Base-by-base conservation (phyloP, 371 early-diverging fungal species). In the Mortierella sp. region DNA sequence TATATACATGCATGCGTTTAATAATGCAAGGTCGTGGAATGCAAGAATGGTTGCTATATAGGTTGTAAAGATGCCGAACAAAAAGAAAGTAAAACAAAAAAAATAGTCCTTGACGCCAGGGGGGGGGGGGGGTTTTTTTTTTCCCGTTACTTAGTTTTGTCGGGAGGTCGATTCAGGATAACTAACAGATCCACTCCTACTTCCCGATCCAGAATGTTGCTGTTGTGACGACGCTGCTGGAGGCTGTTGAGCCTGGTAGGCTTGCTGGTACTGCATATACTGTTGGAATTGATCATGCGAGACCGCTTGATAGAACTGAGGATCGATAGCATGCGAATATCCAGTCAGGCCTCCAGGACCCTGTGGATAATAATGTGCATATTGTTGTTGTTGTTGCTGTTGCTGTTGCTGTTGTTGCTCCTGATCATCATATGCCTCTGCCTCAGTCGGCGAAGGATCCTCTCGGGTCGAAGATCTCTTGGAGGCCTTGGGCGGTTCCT, bases 401-500 rank as follows among this genome's bases (percentile, higher is more conserved):
- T 28, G 4, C 3, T 14, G 24, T 37, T 28, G 19, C n/a, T 4
- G 19, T 5, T 3, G 31, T 49, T 11, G 19, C 15, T 30, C 15
- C 31, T 26, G n/a, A 0, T 31, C 53, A 39, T 14, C 14, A 2
- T 26, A 8, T 44, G 15, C 23, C 44, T 21, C 17, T 44, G 21
- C 44, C n/a, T 44, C 44, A n/a, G 21, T 9, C 19, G 69, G 53
- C n/a, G 46, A 57, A 50, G 67, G 52, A 12, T 79, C 69, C 31
- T 79, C 72, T 30, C 64, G 69, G 14, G 59, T 39, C 27, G 69
- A 41, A 4, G 72, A 51, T 15, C 68, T 53, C 42, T 60, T 64
- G 19, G 61, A 42, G 31, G 60, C 34, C 55, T 64, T 70, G 50
- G 54, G 27, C 9, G 72, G 53, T 8, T 88, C 89, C 43, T 92